Evolutionary conservation across 108 stramenopile genomes (phyloP), one percentile per base, ranked within the genome.

Genomic region (Cylindrotheca closterium): DNA sequence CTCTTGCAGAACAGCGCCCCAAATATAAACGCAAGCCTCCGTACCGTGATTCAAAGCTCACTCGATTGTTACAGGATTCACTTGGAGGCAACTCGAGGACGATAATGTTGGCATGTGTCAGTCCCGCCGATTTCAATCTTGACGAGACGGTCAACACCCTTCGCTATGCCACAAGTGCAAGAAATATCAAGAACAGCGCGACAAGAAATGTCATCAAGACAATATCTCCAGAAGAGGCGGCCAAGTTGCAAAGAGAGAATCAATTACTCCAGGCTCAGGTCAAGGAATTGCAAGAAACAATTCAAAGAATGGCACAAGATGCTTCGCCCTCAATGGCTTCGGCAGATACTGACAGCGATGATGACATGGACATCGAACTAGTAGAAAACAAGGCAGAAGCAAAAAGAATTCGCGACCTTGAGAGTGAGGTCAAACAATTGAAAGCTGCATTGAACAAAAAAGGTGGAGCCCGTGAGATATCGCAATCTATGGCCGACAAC

Each of bases 141-240:
- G 96, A 97, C 57, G 96, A 97, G 55, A 92, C 93, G 0, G 74
- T 97, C 30, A 85, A 83, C 2, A 97, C 96, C 7, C 77, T 96
- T n/a, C 78, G 93, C 29, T 95, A 96, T 67, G 95, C 95, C 7
- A 93, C 94, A 28, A 88, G 91, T 30, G 96, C 96, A 24, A 92
- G 95, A 71, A 93, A 93, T 51, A 97, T 97, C 75, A 96, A 97
- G 88, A 96, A 96, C 70, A 74, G 80, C n/a, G 93, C 93, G 19
- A 84, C 81, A 12, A 69, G 92, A 17, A 98, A 98, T 62, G 79
- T 93, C 8, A 68, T 79, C 47, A 68, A 69, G 19, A 61, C 77
- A 1, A 55, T 90, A 2, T 86, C 88, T 0, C 76, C 84, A 0
- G 75, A 69, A 50, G 92, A 89, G 56, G 92, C 87, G 0, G 88